These are phyloP conservation scores for Annona squamosa DNA, from an alignment of 164 flowering plant genomes.

Conservation along the genomic window DNA sequence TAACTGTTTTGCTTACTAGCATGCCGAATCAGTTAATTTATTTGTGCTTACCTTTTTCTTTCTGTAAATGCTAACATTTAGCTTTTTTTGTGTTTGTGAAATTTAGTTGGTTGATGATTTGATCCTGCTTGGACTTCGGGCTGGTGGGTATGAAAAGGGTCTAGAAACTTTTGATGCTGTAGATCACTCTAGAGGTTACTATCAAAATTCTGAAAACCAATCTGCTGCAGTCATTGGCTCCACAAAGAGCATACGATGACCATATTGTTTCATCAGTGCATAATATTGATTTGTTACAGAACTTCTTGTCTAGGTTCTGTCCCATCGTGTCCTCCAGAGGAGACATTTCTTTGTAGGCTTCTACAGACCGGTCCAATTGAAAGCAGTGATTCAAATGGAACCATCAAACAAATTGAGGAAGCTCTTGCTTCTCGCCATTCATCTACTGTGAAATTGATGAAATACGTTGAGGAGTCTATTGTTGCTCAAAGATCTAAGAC, in stretches of 20 bases:
- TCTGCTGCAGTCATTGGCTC: not conserved
- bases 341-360: conserved; percentile 77
- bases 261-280: not conserved
- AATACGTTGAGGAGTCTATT: conserved; percentile 47
- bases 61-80: not conserved
- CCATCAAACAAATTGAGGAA: conserved; percentile 43
- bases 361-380: conserved; percentile 36
- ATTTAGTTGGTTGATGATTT: conserved; percentile 82
- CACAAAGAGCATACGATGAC: not conserved
- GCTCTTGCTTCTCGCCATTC: conserved; percentile 60
- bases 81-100: conserved; percentile 1
- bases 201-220: not conserved
- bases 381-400: conserved; percentile 23
- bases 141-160: conserved; percentile 47
- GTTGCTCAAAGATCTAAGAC: conserved; percentile 43
- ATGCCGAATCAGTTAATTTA: not conserved
- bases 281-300: conserved; percentile 12
- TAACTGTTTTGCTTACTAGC: not conserved
- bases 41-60: not conserved
- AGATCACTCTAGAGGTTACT: conserved; percentile 50
- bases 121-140: conserved; percentile 59
- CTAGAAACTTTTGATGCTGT: conserved; percentile 38
- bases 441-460: conserved; percentile 54
- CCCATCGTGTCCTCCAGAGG: conserved; percentile 69
- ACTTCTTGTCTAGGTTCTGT: conserved; percentile 39